Percentiles rank a stretch among this genome's conserved stretches.
Evolutionary conservation across 371 early-diverging fungal genomes (phyloP).

Genomic region (Mortierella sp.): DNA sequence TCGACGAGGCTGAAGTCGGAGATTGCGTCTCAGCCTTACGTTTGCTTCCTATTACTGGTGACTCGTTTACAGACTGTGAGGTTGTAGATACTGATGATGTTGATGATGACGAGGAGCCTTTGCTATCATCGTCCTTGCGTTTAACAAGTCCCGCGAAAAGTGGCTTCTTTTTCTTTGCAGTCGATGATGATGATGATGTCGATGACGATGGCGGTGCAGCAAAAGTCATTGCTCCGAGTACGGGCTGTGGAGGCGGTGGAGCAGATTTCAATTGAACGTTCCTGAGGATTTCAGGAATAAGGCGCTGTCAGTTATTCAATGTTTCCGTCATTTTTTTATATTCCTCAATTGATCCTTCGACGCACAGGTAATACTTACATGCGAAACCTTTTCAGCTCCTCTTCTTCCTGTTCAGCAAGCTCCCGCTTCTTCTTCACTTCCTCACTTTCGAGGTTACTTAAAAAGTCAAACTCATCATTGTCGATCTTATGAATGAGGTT

Average conservation of each 20-base stretch:
- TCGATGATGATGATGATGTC: conserved; percentile 8
- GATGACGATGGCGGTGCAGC: background rate
- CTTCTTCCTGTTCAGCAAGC: conserved; percentile 65
- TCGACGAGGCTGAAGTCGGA: background rate
- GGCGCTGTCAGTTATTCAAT: background rate
- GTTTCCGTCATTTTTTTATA: background rate
- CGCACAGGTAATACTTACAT: conserved; percentile 41
- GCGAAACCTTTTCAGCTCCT: conserved; percentile 74
- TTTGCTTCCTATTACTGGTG: conserved; percentile 17
- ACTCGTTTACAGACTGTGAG: background rate
- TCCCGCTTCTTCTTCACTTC: conserved; percentile 67
- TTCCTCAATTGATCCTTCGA: background rate
- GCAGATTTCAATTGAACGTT: conserved; percentile 25
- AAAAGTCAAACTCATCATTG: conserved; percentile 83
- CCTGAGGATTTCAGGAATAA: conserved; percentile 3
- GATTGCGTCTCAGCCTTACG: conserved; percentile 23
- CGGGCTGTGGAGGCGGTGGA: conserved; percentile 12
- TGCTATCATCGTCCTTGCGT: conserved; percentile 6
- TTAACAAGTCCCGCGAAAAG: conserved; percentile 47
- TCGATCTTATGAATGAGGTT: conserved; percentile 83
- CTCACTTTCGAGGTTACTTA: conserved; percentile 70
- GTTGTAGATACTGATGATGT: background rate
- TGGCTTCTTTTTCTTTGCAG: conserved; percentile 24
- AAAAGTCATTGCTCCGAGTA: background rate
- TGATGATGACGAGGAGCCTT: background rate